Evolutionary conservation across 768 basidiomycete genomes (phyloP).

Genomic region (Boletus subparvulus): DNA sequence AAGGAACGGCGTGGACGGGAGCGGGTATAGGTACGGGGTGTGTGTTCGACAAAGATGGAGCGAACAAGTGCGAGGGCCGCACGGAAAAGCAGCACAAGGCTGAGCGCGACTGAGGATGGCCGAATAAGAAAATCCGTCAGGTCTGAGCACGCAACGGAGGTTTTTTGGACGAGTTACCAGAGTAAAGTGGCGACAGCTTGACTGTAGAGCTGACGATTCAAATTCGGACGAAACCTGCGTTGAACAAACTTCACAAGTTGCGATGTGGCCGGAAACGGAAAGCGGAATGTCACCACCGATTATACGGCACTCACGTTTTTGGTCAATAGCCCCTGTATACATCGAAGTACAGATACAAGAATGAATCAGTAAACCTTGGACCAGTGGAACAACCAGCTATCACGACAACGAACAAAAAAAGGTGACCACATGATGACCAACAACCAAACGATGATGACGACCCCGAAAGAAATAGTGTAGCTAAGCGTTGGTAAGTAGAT

Average conservation of each 20-base stretch:
- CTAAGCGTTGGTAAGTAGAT: constrained; percentile 11
- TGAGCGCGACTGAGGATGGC: constrained; percentile 25
- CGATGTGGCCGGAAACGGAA: constrained; percentile 16
- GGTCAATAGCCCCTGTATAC: not conserved
- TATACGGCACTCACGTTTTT: not conserved
- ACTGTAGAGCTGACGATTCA: constrained; percentile 7
- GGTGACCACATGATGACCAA: constrained; percentile 3
- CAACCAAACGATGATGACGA: constrained; percentile 7
- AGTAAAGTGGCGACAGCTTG: constrained; percentile 32
- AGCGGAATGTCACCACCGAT: too few relatives aligned
- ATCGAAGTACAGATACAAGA: constrained; percentile 5
- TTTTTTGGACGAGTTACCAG: constrained; percentile 16
- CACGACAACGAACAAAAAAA: constrained; percentile 6
- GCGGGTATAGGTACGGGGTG: not conserved
- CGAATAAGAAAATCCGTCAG: not conserved
- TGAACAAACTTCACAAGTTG: not conserved
- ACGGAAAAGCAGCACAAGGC: constrained; percentile 36
- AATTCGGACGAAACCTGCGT: constrained; percentile 1
- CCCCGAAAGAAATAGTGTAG: constrained; percentile 5
- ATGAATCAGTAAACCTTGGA: constrained; percentile 3
- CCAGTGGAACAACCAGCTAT: constrained; percentile 9
- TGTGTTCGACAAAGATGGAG: constrained; percentile 5
- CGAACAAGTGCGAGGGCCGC: constrained; percentile 22
- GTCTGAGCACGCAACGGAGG: not conserved
- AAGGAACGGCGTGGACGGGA: constrained; percentile 11